A percentile compares a stretch with the other conserved stretches of the same genome.
Evolutionary conservation across 805 yeast species (phyloP).

Genomic region (Barnettozyma californica): DNA sequence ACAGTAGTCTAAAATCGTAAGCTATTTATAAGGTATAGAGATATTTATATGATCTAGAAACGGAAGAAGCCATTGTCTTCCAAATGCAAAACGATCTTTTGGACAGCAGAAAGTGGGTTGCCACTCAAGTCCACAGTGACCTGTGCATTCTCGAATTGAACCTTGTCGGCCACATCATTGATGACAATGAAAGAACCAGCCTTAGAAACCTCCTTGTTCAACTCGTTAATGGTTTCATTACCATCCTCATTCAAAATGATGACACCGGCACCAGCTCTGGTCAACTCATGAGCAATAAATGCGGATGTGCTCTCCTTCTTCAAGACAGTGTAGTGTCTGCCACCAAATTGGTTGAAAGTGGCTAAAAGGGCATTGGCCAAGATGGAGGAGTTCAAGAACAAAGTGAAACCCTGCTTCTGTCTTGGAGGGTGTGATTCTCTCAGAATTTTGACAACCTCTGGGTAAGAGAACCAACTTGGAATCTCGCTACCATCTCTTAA

Average conservation of each 20-base stretch:
- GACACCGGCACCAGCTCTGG: conserved; percentile 89
- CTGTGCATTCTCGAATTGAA: conserved; percentile 47
- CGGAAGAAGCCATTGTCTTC: conserved; percentile 81
- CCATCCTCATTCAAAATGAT: conserved; percentile 44
- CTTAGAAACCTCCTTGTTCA: conserved; percentile 33
- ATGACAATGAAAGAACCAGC: conserved; percentile 43
- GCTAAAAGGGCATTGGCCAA: conserved; percentile 82
- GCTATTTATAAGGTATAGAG: background rate
- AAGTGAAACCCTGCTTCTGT: conserved; percentile 79
- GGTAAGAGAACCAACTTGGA: conserved; percentile 97
- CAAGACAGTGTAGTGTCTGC: conserved; percentile 61
- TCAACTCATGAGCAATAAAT: conserved; percentile 67
- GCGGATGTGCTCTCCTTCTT: conserved; percentile 42
- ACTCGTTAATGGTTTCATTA: conserved; percentile 3
- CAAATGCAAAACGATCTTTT: conserved; percentile 63
- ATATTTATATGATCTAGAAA: conserved; percentile 32
- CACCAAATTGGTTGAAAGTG: conserved; percentile 82
- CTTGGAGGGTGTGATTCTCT: conserved; percentile 94
- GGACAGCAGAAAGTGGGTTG: conserved; percentile 65
- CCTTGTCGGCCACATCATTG: conserved; percentile 31
- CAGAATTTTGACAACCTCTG: conserved; percentile 87
- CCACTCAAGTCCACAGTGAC: conserved; percentile 49
- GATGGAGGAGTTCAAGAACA: conserved; percentile 57
- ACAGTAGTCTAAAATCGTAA: background rate
- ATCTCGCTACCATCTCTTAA: conserved; percentile 81